Conservation (phyloP, 1,284 basidiomycete species). For the Lentinula novae-zelandiae region DNA sequence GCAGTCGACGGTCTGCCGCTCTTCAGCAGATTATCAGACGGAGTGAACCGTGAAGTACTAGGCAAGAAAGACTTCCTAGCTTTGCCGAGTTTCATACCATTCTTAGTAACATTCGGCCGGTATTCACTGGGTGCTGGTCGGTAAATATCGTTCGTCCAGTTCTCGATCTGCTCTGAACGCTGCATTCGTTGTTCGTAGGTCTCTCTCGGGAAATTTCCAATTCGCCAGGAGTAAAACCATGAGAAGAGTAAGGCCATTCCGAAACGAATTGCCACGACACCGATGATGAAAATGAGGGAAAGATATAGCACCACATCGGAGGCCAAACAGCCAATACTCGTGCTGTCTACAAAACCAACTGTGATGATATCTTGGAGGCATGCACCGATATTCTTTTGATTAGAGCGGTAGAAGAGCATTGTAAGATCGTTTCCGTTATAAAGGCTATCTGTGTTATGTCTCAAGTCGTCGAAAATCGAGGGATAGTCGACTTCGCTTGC, state of each 20-base stretch:
- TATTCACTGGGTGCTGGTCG: slow-evolving; percentile 89
- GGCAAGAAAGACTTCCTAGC: slow-evolving; percentile 76
- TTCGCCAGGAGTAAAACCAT: slow-evolving; percentile 95
- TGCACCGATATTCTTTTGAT: slow-evolving; percentile 62
- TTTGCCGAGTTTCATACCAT: slow-evolving; percentile 48
- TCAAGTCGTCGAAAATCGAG: slow-evolving; percentile 76
- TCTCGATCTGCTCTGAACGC: slow-evolving; percentile 88
- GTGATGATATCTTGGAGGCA: slow-evolving; percentile 87
- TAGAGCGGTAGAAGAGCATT: slow-evolving; percentile 71
- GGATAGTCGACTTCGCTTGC: slow-evolving; percentile 79
- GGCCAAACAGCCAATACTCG: slow-evolving; percentile 93
- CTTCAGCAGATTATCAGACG: slow-evolving; percentile 66
- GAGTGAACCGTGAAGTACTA: slow-evolving; percentile 84
- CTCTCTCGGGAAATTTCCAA: slow-evolving; percentile 93
- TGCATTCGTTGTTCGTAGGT: slow-evolving; percentile 94
- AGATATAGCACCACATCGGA: slow-evolving; percentile 93
- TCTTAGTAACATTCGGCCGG: slow-evolving; percentile 84
- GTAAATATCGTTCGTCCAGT: slow-evolving; percentile 97
- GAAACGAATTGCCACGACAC: slow-evolving; percentile 94
- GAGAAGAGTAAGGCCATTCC: slow-evolving; percentile 95
- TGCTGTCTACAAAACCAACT: slow-evolving; percentile 93
- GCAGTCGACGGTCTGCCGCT: slow-evolving; percentile 67
- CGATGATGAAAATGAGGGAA: slow-evolving; percentile 96
- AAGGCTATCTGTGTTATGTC: slow-evolving; percentile 55
- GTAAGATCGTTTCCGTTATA: slow-evolving; percentile 86